phyloP scores from a whole-genome alignment of 257 asterid species.

The Cynanchum wilfordii region DNA sequence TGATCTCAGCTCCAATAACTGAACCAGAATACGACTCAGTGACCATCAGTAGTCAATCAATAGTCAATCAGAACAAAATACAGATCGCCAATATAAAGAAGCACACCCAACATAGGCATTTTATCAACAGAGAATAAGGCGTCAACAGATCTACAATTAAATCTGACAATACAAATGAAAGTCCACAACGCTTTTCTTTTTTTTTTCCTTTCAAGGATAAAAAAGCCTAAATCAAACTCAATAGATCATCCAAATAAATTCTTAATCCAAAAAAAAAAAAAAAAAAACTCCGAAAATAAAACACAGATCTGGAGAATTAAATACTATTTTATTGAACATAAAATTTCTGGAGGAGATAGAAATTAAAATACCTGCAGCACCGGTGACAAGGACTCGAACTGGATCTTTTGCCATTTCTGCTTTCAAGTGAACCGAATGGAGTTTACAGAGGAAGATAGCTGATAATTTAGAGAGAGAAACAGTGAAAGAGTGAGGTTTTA shows the following conservation, averaged over 20 bases:
- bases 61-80: background rate
- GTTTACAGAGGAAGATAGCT: background rate
- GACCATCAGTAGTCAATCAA: background rate
- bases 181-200: too few species aligned
- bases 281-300: background rate
- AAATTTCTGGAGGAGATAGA: background rate
- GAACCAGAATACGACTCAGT: background rate
- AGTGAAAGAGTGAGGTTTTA: background rate
- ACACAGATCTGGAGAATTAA: background rate
- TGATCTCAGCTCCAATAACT: background rate
- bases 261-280: background rate
- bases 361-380: conserved; percentile 3
- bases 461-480: background rate
- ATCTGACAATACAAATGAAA: background rate
- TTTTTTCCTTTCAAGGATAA: background rate
- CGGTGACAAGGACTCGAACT: conserved; percentile 14
- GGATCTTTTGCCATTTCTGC: conserved; percentile 14
- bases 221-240: background rate
- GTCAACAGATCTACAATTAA: conserved; percentile 6
- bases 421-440: too few species aligned
- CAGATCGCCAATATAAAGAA: background rate
- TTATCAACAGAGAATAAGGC: background rate
- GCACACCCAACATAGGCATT: background rate
- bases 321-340: background rate
- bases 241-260: background rate